Base-by-base conservation (phyloP, 495 filamentous ascomycete genomes). In the Penicillium canariense region DNA sequence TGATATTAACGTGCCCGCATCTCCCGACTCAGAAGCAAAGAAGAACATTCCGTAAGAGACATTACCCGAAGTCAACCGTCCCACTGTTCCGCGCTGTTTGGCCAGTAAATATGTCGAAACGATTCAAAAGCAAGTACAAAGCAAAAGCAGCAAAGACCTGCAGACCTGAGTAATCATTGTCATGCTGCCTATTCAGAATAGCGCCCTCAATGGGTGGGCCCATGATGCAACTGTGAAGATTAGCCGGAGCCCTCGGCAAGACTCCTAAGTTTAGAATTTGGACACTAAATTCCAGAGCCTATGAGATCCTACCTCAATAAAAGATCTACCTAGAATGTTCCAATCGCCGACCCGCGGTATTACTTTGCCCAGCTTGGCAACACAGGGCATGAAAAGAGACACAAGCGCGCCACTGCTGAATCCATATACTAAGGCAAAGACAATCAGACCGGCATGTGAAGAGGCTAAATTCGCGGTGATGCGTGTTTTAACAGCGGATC, bases 171-270 rank as follows among this genome's bases (percentile, higher is more conserved):
- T 50, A 35, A 15, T 50, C 25, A 31, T 32, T 4, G 25, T 15
- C 34, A n/a, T 38, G 18, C 23, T 51, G 25, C 28, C 14, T 6
- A 8, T 18, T 18, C 34, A 40, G 27, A 23, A 53, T 35, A 14
- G 50, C 50, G 17, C 50, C 50, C 31, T 35, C 23, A 25, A 46
- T 53, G 2, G 50, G 50, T 1, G 46, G 40, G n/a, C 50, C 50
- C 5, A 40, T 53, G 7, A 53, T 22, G 12, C 23, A 31, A 31
- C 50, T 52, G 14, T 7, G n/a, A 45, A 26, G 4, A 27, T 52
- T 26, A 52, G 50, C 11, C 10, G 2, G 8, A 15, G 23, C 42
- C 9, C 23, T 3, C 6, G 8, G 10, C 3, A 6, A 27, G 7
- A 26, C n/a, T n/a, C 30, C 6, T 32, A 12, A 32, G 12, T 6